Percentiles rank a stretch among this genome's conserved stretches.
Evolutionary conservation across 1,284 basidiomycete species (phyloP).

Genomic region (Tremellales sp.): DNA sequence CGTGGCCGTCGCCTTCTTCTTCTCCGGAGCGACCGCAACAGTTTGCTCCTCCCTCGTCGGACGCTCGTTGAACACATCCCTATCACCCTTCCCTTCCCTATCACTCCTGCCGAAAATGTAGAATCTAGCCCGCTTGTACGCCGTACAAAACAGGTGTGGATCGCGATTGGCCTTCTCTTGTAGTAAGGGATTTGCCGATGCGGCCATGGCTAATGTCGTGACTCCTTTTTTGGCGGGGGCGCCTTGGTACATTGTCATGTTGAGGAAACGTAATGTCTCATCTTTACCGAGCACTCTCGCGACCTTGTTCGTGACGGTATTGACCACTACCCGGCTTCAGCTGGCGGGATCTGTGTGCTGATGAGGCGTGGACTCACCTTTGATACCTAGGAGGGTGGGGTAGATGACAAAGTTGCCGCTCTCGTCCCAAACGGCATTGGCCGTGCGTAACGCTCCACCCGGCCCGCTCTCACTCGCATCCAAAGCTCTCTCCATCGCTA

Average conservation of each 20-base stretch:
- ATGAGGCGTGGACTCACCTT: constrained; percentile 58
- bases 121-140: constrained; percentile 89
- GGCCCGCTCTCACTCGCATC: constrained; percentile 52
- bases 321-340: constrained; percentile 69
- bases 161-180: constrained; percentile 77
- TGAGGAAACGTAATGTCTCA: constrained; percentile 85
- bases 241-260: constrained; percentile 87
- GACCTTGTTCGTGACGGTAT: constrained; percentile 91
- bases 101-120: constrained; percentile 93
- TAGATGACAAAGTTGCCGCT: constrained; percentile 91
- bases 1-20: constrained; percentile 59
- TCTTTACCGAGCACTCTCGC: constrained; percentile 87
- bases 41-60: constrained; percentile 95
- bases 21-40: constrained; percentile 65
- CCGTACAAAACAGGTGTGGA: constrained; percentile 89
- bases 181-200: constrained; percentile 90
- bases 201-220: constrained; percentile 85
- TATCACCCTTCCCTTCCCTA: constrained; percentile 88
- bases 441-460: constrained; percentile 56
- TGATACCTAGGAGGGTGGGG: constrained; percentile 89
- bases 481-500: constrained; percentile 87
- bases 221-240: constrained; percentile 80
- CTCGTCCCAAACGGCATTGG: constrained; percentile 93
- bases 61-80: constrained; percentile 97
- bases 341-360: background rate